Conservation (phyloP, 495 filamentous ascomycete genomes). For the Xylaria sp. region DNA sequence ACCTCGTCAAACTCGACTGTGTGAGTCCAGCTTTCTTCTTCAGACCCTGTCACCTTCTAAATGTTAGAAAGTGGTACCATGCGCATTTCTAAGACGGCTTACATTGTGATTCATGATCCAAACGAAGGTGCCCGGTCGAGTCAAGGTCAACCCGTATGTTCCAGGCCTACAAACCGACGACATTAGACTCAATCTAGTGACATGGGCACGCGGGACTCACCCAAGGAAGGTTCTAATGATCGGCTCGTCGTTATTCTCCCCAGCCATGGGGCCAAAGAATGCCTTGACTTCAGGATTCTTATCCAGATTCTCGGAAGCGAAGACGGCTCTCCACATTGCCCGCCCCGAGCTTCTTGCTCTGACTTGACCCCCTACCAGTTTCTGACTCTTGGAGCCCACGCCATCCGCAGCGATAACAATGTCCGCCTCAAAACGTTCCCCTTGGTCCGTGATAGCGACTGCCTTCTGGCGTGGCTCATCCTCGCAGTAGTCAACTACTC, state of each 20-base stretch:
- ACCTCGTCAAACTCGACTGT: slow-evolving; percentile 62
- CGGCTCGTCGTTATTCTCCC: slow-evolving; percentile 46
- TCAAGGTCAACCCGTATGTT: slow-evolving; percentile 59
- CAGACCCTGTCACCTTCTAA: slow-evolving; percentile 52
- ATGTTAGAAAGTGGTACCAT: slow-evolving; percentile 23
- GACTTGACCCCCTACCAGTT: slow-evolving; percentile 58
- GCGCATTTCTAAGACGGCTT: slow-evolving; percentile 28
- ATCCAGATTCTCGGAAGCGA: slow-evolving; percentile 46
- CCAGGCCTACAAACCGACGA: slow-evolving; percentile 43
- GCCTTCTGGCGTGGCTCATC: slow-evolving; percentile 49
- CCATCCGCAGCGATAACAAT: slow-evolving; percentile 68
- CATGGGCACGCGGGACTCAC: slow-evolving; percentile 35
- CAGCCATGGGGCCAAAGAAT: slow-evolving; percentile 52
- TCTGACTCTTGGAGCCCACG: slow-evolving; percentile 58
- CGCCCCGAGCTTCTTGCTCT: slow-evolving; percentile 54
- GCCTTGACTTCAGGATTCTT: slow-evolving; percentile 52
- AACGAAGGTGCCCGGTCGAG: slow-evolving; percentile 56
- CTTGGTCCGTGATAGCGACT: slow-evolving; percentile 56
- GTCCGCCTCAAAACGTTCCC: slow-evolving; percentile 58
- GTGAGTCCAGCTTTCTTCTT: slow-evolving; percentile 59
- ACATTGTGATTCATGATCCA: slow-evolving; percentile 66
- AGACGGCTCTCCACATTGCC: slow-evolving; percentile 62
- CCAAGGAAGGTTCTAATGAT: slow-evolving; percentile 52
- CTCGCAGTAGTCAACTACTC: slow-evolving; percentile 59
- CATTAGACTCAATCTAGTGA: slow-evolving; percentile 3